These are phyloP conservation scores for Neofusicoccum laricinum DNA, from an alignment of 2,329 filamentous ascomycete genomes.

Conservation along the genomic window DNA sequence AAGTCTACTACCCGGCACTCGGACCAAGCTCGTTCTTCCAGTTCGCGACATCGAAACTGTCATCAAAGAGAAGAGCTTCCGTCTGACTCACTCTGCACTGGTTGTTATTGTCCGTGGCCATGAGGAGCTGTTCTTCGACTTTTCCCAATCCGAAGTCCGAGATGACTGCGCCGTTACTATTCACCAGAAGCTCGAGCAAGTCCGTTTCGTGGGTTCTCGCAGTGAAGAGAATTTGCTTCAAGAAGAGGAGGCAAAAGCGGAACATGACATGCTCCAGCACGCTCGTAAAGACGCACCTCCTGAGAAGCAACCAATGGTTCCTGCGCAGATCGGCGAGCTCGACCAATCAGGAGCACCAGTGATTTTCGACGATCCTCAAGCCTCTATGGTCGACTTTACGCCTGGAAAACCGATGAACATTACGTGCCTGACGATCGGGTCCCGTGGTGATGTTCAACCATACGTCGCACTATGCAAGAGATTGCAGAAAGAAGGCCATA, in stretches of 20 bases:
- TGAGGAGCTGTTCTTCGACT: constrained; percentile 96
- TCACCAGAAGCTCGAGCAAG: constrained; percentile 70
- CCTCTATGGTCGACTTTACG: constrained; percentile 89
- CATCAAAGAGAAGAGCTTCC: constrained; percentile 91
- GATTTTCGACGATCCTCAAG: constrained; percentile 82
- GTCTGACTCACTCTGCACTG: constrained; percentile 84
- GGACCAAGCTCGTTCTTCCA: constrained; percentile 88
- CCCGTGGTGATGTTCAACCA: constrained; percentile 91
- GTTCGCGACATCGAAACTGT: constrained; percentile 90
- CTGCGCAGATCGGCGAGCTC: constrained; percentile 21
- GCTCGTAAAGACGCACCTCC: constrained; percentile 56
- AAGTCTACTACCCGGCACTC: constrained; percentile 81
- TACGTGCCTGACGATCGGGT: constrained; percentile 94
- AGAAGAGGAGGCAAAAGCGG: constrained; percentile 72
- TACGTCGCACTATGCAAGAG: constrained; percentile 97
- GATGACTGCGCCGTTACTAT: constrained; percentile 88
- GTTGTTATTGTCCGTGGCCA: constrained; percentile 92
- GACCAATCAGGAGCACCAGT: constrained; percentile 52
- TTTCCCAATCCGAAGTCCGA: constrained; percentile 69
- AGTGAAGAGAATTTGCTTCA: constrained; percentile 67
- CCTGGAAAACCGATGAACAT: constrained; percentile 75
- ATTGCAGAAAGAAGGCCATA: constrained; percentile 82
- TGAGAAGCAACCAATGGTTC: constrained; percentile 33
- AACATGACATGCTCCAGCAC: constrained; percentile 76
- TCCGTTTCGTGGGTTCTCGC: constrained; percentile 64